Evolutionary conservation across 331 rosid species (phyloP).

Genomic region (Quercus lobata): DNA sequence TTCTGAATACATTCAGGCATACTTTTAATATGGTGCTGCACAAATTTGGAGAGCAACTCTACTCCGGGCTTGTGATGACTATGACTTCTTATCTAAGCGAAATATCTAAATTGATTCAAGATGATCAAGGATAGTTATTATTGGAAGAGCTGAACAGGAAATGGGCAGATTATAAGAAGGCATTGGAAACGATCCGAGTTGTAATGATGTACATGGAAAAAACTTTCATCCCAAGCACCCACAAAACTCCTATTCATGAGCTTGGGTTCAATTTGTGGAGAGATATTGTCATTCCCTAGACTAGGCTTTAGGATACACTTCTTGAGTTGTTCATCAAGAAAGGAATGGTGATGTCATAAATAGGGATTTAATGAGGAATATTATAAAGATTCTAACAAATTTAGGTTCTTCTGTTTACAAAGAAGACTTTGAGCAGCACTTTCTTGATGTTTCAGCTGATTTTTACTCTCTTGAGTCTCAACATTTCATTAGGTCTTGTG

Average conservation of each 20-base stretch:
- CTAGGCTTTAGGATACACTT: constrained; percentile 70
- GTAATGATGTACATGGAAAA: too few species aligned
- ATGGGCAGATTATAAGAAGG: constrained; percentile 90
- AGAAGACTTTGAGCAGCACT: constrained; percentile 78
- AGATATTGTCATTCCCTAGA: constrained; percentile 70
- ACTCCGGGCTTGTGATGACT: constrained; percentile 69
- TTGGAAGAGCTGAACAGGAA: constrained; percentile 87
- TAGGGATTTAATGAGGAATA: constrained; percentile 61
- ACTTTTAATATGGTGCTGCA: constrained; percentile 94
- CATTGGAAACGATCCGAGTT: too few species aligned
- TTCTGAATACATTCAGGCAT: constrained; percentile 45
- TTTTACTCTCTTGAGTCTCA: constrained; percentile 81
- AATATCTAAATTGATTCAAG: constrained; percentile 68
- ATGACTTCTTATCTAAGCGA: constrained; percentile 76
- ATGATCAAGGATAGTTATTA: constrained; percentile 81
- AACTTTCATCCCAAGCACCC: constrained; percentile 30
- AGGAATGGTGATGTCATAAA: constrained; percentile 80
- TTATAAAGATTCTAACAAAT: too few species aligned
- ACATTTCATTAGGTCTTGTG: constrained; percentile 71
- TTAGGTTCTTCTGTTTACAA: too few species aligned
- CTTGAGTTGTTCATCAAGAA: constrained; percentile 68
- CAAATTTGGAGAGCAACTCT: constrained; percentile 87
- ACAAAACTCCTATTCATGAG: constrained; percentile 82
- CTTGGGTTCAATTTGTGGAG: constrained; percentile 82
- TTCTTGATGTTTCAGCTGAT: constrained; percentile 66